A percentile compares a stretch with the other conserved stretches of the same genome.
Evolutionary conservation across 2,329 filamentous ascomycete species (phyloP).

Genomic region (Trichoderma endophyticum): DNA sequence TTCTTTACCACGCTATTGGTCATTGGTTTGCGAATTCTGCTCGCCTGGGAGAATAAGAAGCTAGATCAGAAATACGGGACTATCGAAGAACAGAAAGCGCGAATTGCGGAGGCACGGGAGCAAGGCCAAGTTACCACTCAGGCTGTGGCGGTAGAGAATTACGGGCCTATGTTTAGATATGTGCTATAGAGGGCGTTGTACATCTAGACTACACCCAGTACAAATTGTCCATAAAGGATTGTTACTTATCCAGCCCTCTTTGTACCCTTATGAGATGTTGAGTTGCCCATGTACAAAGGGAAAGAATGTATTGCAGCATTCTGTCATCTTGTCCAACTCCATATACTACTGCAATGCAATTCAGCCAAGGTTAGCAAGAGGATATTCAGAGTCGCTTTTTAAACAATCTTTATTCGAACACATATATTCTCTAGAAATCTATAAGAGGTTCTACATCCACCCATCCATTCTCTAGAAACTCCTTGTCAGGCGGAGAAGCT

Average conservation of each 20-base stretch:
- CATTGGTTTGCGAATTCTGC: slow-evolving; percentile 13
- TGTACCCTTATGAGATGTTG: too few relatives aligned
- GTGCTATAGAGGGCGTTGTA: slow-evolving; percentile 17
- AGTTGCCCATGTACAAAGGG: too few relatives aligned
- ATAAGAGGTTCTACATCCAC: background rate
- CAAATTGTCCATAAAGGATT: background rate
- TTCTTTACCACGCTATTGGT: slow-evolving; percentile 23
- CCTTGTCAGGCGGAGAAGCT: slow-evolving; percentile 7
- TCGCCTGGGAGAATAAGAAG: slow-evolving; percentile 23
- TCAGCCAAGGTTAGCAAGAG: background rate
- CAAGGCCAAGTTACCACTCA: slow-evolving; percentile 2
- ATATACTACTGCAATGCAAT: too few relatives aligned
- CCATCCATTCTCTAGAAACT: background rate
- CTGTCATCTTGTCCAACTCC: too few relatives aligned
- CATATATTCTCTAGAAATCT: background rate
- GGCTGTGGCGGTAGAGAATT: slow-evolving; percentile 22
- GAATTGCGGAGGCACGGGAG: background rate
- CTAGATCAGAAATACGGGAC: slow-evolving; percentile 17
- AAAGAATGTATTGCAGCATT: too few relatives aligned
- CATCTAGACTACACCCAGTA: background rate
- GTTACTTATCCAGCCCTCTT: background rate
- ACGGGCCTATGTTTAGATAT: slow-evolving; percentile 25
- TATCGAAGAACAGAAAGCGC: slow-evolving; percentile 10
- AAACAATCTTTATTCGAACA: background rate
- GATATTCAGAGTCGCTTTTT: background rate